These are phyloP conservation scores for Aspergillus asperescens DNA, from an alignment of 495 filamentous ascomycete genomes.

Conservation along the genomic window DNA sequence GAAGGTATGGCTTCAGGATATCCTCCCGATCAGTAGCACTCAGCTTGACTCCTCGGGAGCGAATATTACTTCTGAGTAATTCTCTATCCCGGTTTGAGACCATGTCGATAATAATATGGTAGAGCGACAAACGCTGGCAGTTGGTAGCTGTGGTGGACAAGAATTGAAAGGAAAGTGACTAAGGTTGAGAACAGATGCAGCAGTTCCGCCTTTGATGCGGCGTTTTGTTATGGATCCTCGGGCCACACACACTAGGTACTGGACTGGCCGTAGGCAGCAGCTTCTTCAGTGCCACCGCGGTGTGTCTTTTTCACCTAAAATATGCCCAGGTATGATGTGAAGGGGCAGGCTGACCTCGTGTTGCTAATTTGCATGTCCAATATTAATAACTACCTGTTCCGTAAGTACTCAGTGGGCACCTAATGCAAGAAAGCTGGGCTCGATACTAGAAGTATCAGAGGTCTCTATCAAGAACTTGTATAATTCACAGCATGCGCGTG, in stretches of 20 bases:
- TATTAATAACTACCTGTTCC: no score
- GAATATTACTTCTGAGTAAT: slow-evolving; percentile 60
- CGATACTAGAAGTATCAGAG: no score
- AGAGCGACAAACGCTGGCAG: not conserved
- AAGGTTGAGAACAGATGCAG: not conserved
- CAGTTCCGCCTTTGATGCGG: not conserved
- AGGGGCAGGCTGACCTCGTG: no score
- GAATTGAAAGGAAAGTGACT: not conserved
- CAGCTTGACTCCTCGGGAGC: slow-evolving; percentile 52
- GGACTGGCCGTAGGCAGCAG: not conserved
- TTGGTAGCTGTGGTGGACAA: not conserved
- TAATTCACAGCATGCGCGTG: no score
- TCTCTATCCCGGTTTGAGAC: slow-evolving; percentile 50
- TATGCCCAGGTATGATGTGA: no score
- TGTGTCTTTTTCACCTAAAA: no score
- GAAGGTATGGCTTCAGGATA: slow-evolving; percentile 72
- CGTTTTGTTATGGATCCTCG: not conserved
- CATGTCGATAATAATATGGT: slow-evolving; percentile 34
- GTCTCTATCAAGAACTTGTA: no score
- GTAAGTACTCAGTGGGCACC: no score
- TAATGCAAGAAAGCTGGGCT: no score
- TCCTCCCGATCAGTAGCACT: slow-evolving; percentile 62
- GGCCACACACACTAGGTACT: no score
- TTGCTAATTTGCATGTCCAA: no score
- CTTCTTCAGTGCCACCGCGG: no score